A percentile compares a stretch with the other conserved stretches of the same genome.
Evolutionary conservation across 2,329 filamentous ascomycete species (phyloP).

Genomic region (Aspergillus tanneri): DNA sequence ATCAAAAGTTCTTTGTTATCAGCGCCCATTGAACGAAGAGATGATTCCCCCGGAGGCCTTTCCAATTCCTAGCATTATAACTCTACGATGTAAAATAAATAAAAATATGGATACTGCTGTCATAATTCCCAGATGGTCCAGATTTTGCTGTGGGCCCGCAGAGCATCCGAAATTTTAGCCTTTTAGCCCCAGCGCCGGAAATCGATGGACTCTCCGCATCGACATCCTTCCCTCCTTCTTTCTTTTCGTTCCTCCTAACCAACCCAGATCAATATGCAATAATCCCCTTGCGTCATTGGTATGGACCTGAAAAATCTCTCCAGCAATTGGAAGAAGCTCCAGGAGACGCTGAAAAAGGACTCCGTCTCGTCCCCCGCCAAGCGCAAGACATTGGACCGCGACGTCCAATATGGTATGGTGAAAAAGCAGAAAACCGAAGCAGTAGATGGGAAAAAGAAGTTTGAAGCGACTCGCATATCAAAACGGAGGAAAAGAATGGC

Average conservation of each 20-base stretch:
- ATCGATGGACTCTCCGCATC: conserved; percentile 16
- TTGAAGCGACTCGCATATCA: conserved; percentile 19
- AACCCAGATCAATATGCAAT: conserved; percentile 23
- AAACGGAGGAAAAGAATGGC: conserved; percentile 36
- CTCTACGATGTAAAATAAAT: no score
- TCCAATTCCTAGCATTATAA: no score
- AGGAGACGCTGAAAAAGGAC: conserved; percentile 44
- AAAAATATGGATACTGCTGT: not conserved
- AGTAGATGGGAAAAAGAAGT: conserved; percentile 23
- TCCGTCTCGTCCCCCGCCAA: conserved; percentile 27
- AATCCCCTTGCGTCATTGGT: conserved; percentile 20
- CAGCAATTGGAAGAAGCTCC: conserved; percentile 53
- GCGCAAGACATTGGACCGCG: conserved; percentile 36
- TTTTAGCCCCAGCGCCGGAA: conserved; percentile 6
- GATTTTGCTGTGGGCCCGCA: conserved; percentile 15
- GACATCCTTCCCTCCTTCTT: conserved; percentile 15
- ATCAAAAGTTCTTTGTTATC: conserved; percentile 1
- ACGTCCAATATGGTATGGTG: conserved; percentile 29
- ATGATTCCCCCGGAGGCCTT: no score
- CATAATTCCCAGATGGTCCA: conserved; percentile 4
- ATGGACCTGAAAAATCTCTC: conserved; percentile 49
- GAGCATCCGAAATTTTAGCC: conserved; percentile 21
- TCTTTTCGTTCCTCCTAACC: conserved; percentile 4
- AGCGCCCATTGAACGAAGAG: not conserved
- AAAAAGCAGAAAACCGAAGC: conserved; percentile 34